A percentile compares a stretch with the other conserved stretches of the same genome.
Evolutionary conservation across 768 basidiomycete genomes (phyloP).

Genomic region (Tulasnella sp.): DNA sequence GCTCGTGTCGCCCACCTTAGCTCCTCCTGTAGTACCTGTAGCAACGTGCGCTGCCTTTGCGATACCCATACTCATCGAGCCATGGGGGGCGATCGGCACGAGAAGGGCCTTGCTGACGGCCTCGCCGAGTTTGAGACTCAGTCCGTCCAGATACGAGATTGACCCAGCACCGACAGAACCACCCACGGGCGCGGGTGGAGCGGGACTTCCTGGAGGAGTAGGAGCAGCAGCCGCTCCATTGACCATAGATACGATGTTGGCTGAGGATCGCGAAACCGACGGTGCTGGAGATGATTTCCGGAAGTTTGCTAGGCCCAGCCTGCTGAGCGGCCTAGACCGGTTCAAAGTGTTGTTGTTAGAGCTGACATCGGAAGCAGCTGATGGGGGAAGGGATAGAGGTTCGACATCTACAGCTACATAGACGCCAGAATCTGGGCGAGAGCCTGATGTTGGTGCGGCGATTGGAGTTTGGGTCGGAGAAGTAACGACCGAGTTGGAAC

Average conservation of each 20-base stretch:
- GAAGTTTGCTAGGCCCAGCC: slow-evolving; percentile 49
- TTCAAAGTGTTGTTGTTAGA: neutral
- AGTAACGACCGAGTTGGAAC: neutral
- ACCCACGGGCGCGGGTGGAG: slow-evolving; percentile 28
- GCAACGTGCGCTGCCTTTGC: neutral
- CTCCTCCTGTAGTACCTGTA: neutral
- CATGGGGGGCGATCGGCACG: slow-evolving; percentile 44
- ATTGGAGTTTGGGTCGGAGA: neutral
- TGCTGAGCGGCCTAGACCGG: slow-evolving; percentile 37
- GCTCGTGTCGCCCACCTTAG: slow-evolving; percentile 27
- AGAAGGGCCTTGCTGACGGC: slow-evolving; percentile 66
- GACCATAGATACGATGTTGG: neutral
- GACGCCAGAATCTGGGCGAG: neutral
- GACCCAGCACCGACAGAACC: slow-evolving; percentile 58
- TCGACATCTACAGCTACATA: neutral
- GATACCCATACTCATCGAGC: neutral
- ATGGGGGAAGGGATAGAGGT: neutral
- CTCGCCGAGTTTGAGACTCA: slow-evolving; percentile 69
- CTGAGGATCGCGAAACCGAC: slow-evolving; percentile 26
- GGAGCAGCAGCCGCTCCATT: neutral
- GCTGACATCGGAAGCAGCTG: neutral
- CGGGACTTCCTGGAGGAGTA: neutral
- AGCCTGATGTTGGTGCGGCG: neutral
- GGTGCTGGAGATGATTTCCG: slow-evolving; percentile 43
- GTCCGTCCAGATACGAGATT: slow-evolving; percentile 67